Evolutionary conservation across 805 yeast genomes (phyloP), one percentile per base, ranked within the genome.

Genomic region (Barnettozyma populi): DNA sequence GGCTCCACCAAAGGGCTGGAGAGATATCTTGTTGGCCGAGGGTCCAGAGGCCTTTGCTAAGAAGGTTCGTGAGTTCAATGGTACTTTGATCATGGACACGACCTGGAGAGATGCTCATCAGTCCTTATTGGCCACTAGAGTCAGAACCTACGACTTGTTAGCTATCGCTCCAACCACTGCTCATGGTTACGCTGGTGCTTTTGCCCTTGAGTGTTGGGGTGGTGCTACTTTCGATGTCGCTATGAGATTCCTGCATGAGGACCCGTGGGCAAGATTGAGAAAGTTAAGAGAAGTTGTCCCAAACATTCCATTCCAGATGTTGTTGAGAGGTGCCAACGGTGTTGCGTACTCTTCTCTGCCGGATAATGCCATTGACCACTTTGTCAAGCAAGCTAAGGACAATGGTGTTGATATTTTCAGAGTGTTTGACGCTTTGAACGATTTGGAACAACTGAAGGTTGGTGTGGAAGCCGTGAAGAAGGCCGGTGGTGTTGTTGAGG

Each of bases 81-180:
- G 99, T 61, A 84, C 96, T 56, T 74, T 94, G 67, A 72, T 94
- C 61, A 94, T 95, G 88, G 99, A 94, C 69, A 94, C 99, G 47
- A 94, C 99, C 9, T 94, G 99, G 99, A 89, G 99, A 82, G 99
- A 94, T 70, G 99, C 99, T 34, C 99, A 94, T 72, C 99, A 94
- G 76, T 90, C 97, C 21, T 73, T 94, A 59, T 76, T 94, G 63
- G 99, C 99, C 9, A 94, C 99, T 37, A 86, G 99, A 71, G 95
- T 94, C 35, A 83, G 99, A 72, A 94, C 99, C 21, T 78, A 86
- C 57, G 99, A 94, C 69, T 73, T 94, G 62, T 73, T 84, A 45
- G 86, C 90, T 58, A 88, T 94, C 72, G 99, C 99, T 20, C 90
- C 90, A 51, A 80, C 95, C 48, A 94, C 99, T 29, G 87, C 97